phyloP scores from a whole-genome alignment of 331 rosid species.

The Quercus lobata region DNA sequence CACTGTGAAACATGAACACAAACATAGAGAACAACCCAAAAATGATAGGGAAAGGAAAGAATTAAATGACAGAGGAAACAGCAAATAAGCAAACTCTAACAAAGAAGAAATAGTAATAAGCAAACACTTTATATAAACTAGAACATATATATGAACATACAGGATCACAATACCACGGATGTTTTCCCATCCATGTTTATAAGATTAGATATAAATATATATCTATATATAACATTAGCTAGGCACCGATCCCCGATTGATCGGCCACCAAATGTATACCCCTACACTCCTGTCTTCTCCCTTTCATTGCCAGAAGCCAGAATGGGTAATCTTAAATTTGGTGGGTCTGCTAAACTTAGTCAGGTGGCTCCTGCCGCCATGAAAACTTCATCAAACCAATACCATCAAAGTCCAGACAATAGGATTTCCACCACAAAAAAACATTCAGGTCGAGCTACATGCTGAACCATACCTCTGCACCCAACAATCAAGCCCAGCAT shows the following conservation, averaged over 20 bases:
- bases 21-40: constrained; percentile 14
- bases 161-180: constrained; percentile 49
- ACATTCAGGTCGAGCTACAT: constrained; percentile 42
- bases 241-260: constrained; percentile 40
- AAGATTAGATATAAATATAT: constrained; percentile 44
- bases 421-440: constrained; percentile 34
- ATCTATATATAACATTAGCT: constrained; percentile 38
- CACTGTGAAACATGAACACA: constrained; percentile 6
- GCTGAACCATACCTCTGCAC: constrained; percentile 35
- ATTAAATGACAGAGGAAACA: constrained; percentile 16
- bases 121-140: constrained; percentile 30
- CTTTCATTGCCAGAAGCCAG: constrained; percentile 41
- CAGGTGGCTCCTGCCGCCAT: constrained; percentile 35
- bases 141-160: constrained; percentile 39
- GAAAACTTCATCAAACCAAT: constrained; percentile 31
- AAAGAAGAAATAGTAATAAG: too few relatives aligned
- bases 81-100: constrained; percentile 29
- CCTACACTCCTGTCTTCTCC: constrained; percentile 37
- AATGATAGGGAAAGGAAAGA: neutral
- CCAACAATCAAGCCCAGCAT: constrained; percentile 23
- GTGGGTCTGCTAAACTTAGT: constrained; percentile 44
- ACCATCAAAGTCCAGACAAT: constrained; percentile 27
- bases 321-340: constrained; percentile 34
- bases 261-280: constrained; percentile 37
- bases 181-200: constrained; percentile 53